These are phyloP conservation scores for Calonectria pseudoreteaudii DNA, from an alignment of 2,329 filamentous ascomycete genomes.

Conservation along the genomic window DNA sequence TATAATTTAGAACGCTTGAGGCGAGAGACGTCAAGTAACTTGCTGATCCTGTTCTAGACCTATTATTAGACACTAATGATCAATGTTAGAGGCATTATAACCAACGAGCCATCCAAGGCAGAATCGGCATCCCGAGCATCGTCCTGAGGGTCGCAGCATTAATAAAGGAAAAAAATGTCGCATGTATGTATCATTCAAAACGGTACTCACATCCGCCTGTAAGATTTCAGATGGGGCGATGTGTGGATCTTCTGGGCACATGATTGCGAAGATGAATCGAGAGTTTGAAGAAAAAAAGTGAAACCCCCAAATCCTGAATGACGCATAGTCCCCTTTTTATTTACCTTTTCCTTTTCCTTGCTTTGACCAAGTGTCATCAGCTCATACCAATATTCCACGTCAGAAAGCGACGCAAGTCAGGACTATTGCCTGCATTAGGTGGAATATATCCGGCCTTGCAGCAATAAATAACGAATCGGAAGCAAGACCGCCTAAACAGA, in stretches of 20 bases:
- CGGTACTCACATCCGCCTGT: neutral
- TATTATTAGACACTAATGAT: neutral
- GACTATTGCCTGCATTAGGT: neutral
- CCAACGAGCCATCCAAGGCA: neutral
- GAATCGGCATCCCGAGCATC: neutral
- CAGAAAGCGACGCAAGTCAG: neutral
- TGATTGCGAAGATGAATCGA: neutral
- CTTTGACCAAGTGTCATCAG: neutral
- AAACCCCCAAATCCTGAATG: neutral
- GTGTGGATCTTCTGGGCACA: neutral
- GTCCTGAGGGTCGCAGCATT: neutral
- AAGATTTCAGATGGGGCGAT: neutral
- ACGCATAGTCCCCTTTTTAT: neutral
- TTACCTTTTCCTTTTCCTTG: neutral
- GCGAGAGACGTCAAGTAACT: neutral
- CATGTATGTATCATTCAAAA: neutral
- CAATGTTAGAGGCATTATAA: neutral
- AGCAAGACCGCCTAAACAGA: neutral
- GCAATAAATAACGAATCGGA: neutral
- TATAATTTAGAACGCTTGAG: conserved; percentile 15
- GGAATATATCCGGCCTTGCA: neutral
- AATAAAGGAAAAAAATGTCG: neutral
- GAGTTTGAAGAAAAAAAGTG: neutral
- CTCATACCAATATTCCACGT: neutral
- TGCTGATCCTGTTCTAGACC: neutral